Base-by-base conservation (phyloP, 163 green algal genomes). In the Coccomyxa subellipsoidea region DNA sequence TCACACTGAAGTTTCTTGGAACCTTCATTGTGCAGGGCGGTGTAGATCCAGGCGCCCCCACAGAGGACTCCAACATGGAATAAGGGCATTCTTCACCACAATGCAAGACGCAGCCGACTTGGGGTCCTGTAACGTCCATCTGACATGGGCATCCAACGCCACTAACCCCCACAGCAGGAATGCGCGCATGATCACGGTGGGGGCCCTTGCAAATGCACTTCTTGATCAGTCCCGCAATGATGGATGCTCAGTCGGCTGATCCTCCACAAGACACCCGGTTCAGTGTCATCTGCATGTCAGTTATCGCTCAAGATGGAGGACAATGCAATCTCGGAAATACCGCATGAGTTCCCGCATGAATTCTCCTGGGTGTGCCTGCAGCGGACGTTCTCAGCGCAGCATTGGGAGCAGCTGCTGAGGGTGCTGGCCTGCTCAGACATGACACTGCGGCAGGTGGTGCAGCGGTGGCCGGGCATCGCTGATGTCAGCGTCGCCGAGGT, bases 301-400 rank as follows among this genome's bases (percentile, higher is more conserved):
- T n/a, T n/a, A n/a, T n/a, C n/a, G n/a, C n/a, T n/a, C n/a, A n/a
- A n/a, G n/a, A n/a, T n/a, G n/a, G n/a, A n/a, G n/a, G n/a, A n/a
- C n/a, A n/a, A n/a, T n/a, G n/a, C n/a, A n/a, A n/a, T n/a, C n/a
- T n/a, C n/a, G n/a, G n/a, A n/a, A n/a, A n/a, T n/a, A n/a, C n/a
- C n/a, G n/a, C n/a, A n/a, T n/a, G n/a, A n/a, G n/a, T n/a, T n/a
- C n/a, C n/a, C n/a, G n/a, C n/a, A n/a, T n/a, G n/a, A n/a, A n/a
- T n/a, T n/a, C n/a, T n/a, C n/a, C n/a, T n/a, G n/a, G n/a, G 66
- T 73, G 66, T 36, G 47, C 66, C 66, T 73, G 66, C 66, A 73
- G 66, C 27, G 27, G 21, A 35, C 66, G 21, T 73, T 73, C n/a
- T 73, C 66, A 34, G 66, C 66, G n/a, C 27, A n/a, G 66, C 66